These are phyloP conservation scores for Apiotrichum sp. DNA, from an alignment of 1,284 basidiomycete species.

Conservation along the genomic window DNA sequence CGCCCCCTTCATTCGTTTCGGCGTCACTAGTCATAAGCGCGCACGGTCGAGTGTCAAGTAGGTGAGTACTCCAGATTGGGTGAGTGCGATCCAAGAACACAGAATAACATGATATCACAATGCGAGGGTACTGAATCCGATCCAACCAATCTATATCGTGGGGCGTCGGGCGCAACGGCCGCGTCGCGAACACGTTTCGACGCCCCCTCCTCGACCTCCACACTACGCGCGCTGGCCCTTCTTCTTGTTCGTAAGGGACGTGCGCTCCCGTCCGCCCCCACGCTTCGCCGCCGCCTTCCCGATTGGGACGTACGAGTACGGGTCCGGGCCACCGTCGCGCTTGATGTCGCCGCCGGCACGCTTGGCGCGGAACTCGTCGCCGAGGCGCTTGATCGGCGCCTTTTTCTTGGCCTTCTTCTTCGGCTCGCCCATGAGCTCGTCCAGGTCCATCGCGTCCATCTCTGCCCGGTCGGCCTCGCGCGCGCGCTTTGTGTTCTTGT, in stretches of 20 bases:
- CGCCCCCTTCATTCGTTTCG: too few species aligned
- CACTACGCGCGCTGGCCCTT: slow-evolving; percentile 36
- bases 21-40: too few species aligned
- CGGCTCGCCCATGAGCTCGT: slow-evolving; percentile 59
- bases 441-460: slow-evolving; percentile 33
- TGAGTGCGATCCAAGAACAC: too few species aligned
- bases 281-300: slow-evolving; percentile 60
- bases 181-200: too few species aligned
- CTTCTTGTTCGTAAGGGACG: slow-evolving; percentile 47
- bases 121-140: too few species aligned
- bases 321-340: slow-evolving; percentile 70
- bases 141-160: too few species aligned
- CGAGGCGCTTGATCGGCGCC: slow-evolving; percentile 51
- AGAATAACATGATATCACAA: too few species aligned
- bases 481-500: slow-evolving; percentile 91
- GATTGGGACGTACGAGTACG: slow-evolving; percentile 84
- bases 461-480: slow-evolving; percentile 58
- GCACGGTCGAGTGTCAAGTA: too few species aligned
- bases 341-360: slow-evolving; percentile 89
- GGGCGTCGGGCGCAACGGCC: too few species aligned
- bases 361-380: slow-evolving; percentile 71
- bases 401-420: slow-evolving; percentile 49
- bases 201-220: too few species aligned
- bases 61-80: too few species aligned
- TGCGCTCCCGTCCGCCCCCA: slow-evolving; percentile 24